Evolutionary conservation across 306 rosid species (phyloP).

Genomic region (Cyamopsis tetragonoloba): DNA sequence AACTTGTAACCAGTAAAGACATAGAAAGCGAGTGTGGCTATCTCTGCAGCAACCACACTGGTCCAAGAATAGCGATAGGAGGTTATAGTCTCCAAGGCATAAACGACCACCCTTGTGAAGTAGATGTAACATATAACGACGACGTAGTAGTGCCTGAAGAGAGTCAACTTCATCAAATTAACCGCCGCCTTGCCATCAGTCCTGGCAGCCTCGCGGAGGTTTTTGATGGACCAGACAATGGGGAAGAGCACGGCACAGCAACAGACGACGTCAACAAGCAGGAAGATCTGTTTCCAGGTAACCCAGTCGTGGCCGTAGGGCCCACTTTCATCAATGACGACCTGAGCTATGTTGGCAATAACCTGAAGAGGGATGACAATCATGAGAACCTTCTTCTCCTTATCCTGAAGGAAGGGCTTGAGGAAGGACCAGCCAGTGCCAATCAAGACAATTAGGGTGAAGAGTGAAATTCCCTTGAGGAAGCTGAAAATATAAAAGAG

Average conservation of each 20-base stretch:
- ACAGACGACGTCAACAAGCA: slow-evolving; percentile 88
- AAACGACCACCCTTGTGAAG: slow-evolving; percentile 91
- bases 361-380: slow-evolving; percentile 91
- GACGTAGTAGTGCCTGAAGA: slow-evolving; percentile 84
- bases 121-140: slow-evolving; percentile 92
- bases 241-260: slow-evolving; percentile 95
- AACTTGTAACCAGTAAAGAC: slow-evolving; percentile 82
- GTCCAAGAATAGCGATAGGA: slow-evolving; percentile 94
- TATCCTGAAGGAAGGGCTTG: slow-evolving; percentile 83
- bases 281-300: slow-evolving; percentile 85
- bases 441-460: slow-evolving; percentile 78
- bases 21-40: slow-evolving; percentile 82
- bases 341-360: slow-evolving; percentile 87
- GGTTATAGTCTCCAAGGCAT: slow-evolving; percentile 84
- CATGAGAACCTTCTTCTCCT: slow-evolving; percentile 93
- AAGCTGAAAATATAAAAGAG: slow-evolving; percentile 84
- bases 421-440: slow-evolving; percentile 98
- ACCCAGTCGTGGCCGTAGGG: slow-evolving; percentile 80
- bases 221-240: slow-evolving; percentile 95
- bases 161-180: slow-evolving; percentile 86
- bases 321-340: slow-evolving; percentile 73
- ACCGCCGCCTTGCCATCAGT: slow-evolving; percentile 96
- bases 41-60: slow-evolving; percentile 81
- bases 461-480: slow-evolving; percentile 75
- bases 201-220: slow-evolving; percentile 87